phyloP scores from a whole-genome alignment of 179 eudicot species.

The Gypsophila paniculata region DNA sequence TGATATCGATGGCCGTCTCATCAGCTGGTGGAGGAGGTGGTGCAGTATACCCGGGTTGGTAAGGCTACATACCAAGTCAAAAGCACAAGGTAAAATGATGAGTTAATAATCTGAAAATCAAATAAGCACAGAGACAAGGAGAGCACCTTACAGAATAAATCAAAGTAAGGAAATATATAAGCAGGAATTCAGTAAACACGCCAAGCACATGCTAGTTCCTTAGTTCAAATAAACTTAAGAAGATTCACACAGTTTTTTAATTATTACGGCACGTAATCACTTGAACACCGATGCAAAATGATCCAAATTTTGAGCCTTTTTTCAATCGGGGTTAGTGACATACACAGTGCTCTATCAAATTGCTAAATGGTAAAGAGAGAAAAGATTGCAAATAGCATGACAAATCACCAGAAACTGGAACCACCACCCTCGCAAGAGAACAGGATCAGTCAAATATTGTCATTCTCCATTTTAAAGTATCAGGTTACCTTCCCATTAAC shows the following conservation, averaged over 20 bases:
- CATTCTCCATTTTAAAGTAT: no score
- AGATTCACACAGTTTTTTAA: not conserved
- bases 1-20: constrained; percentile 61
- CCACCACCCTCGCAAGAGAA: no score
- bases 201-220: not conserved
- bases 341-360: no score
- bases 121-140: not conserved
- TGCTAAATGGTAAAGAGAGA: no score
- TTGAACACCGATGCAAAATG: constrained; percentile 1
- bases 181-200: not conserved
- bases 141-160: not conserved
- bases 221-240: not conserved
- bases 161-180: not conserved
- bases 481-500: no score
- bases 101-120: constrained; percentile 1
- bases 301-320: no score
- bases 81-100: constrained; percentile 9
- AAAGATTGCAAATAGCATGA: no score
- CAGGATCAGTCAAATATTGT: no score
- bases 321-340: no score
- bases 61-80: constrained; percentile 44
- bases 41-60: constrained; percentile 74
- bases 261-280: no score
- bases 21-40: constrained; percentile 57
- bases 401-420: no score